Base-by-base conservation (phyloP, 2,329 filamentous ascomycete species). In the Sporothrix inflata region DNA sequence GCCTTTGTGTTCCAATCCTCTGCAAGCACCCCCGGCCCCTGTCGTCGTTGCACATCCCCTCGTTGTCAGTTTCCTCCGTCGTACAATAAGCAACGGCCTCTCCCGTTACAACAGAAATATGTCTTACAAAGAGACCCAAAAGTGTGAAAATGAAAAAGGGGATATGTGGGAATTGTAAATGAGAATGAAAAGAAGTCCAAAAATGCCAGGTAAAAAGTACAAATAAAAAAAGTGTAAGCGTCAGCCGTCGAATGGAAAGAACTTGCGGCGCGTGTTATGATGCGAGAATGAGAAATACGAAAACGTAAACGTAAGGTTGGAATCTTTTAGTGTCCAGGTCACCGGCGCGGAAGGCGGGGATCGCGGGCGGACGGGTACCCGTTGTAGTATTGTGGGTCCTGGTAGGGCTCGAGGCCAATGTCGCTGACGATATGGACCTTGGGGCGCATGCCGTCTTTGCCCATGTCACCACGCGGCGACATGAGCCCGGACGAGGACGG, bases 381-480 rank as follows among this genome's bases (percentile, higher is more conserved):
- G 30, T 7, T 5, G 42, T 70, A 70, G 53, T 40, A 63, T 24
- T 40, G 19, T 16, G 68, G 14, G 24, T 70, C 49, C 55, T 60
- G 55, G 53, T 45, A 60, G 0, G 40, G 68, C 24, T 70, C 68
- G 3, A 49, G 14, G 16, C n/a, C 14, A 16, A 27, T 21, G 0
- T 70, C 68, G 68, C n/a, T 38, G 11, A 60, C n/a, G 9, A 71
- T 27, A 11, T 38, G 30, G 6, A 71, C 57, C 21, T 27, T 65
- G 30, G 69, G 24, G 27, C 57, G 69, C 12, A 65, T 42, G 27
- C 57, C 14, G 45, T 65, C 51, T 11, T 57, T 47, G 67, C 19
- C 14, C 67, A 45, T 53, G 45, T 71, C 57, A 19, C 68, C 68
- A 5, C 68, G 68, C 24, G 68, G 68, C 16, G 68, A 70, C 6